A percentile compares a stretch with the other conserved stretches of the same genome.
phyloP scores from a whole-genome alignment of 495 filamentous ascomycete species.

The Niebla homalea region DNA sequence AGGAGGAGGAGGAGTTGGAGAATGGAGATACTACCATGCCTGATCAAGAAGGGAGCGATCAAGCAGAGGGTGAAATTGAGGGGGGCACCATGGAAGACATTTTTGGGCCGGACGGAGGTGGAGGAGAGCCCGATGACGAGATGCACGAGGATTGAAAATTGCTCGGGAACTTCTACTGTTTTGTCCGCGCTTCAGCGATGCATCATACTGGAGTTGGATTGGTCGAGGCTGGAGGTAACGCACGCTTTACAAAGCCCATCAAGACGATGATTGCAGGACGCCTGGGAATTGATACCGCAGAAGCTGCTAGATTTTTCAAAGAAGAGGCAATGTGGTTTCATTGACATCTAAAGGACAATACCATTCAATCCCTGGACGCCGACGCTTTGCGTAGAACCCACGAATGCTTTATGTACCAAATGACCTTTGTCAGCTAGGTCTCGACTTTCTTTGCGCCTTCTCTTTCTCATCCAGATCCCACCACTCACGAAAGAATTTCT shows the following conservation, averaged over 20 bases:
- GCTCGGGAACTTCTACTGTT: neutral
- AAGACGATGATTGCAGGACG: too few relatives aligned
- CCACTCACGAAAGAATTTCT: constrained; percentile 12
- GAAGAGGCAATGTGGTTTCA: too few relatives aligned
- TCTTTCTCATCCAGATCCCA: constrained; percentile 21
- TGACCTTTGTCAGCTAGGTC: neutral
- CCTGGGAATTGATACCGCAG: too few relatives aligned
- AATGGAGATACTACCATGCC: constrained; percentile 13
- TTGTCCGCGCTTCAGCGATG: neutral
- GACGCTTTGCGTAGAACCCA: too few relatives aligned
- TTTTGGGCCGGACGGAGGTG: constrained; percentile 36
- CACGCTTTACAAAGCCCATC: too few relatives aligned
- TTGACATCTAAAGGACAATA: too few relatives aligned
- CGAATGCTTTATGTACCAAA: too few relatives aligned
- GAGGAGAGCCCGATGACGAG: constrained; percentile 31
- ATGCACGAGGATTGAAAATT: constrained; percentile 27
- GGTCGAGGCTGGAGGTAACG: too few relatives aligned
- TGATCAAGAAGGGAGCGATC: constrained; percentile 27
- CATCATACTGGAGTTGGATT: constrained; percentile 9
- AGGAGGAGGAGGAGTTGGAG: constrained; percentile 34
- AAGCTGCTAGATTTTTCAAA: too few relatives aligned
- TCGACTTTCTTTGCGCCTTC: constrained; percentile 38
- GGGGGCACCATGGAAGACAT: constrained; percentile 50
- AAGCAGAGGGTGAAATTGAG: constrained; percentile 34
- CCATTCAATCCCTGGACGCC: too few relatives aligned